Base-by-base conservation (phyloP, 768 basidiomycete genomes). In the Mycena amicta region DNA sequence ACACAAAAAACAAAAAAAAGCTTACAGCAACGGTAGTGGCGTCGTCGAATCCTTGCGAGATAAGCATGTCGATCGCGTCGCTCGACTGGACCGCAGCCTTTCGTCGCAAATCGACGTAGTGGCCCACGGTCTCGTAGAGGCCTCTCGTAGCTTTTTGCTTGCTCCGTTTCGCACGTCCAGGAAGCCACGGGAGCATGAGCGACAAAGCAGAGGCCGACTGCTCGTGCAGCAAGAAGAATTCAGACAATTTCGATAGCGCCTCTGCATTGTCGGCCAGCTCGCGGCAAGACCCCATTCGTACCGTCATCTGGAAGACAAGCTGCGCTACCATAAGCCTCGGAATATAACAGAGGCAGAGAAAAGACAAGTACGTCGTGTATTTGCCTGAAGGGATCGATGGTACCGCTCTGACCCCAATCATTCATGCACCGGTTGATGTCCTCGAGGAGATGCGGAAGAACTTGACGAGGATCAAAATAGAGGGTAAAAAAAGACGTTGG, bases 61-160 rank as follows among this genome's bases (percentile, higher is more conserved):
- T 65, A 20, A 77, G 58, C 20, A 75, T 22, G 57, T 78, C 77
- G 31, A 78, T 72, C 0, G 75, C 67, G 58, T 77, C 76, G 1
- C 66, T 37, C 2, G 67, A 64, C 1, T 68, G 68, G 0, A 55
- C 61, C 1, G 55, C 47, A 1, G 75, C 69, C 15, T 67, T 64
- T 28, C 68, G 63, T 30, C 74, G 65, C 12, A 58, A 56, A 20
- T 72, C 66, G 3, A 76, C 70, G 50, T 70, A 72, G 1, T 63
- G 52, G 4, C 63, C 50, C 2, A 77, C 39, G 3, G 65, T 61
- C 0, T 53, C 69, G 47, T 63, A 77, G 0, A 78, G 64, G 0
- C 62, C 71, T 20, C 56, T 69, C 1, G 72, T 73, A 0, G 76
- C 70, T n/a, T 65, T 59, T 37, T 68, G 63, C 56, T 72, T 73